Conservation (phyloP, 352 stramenopile genomes). For the Aphanomyces invadans region DNA sequence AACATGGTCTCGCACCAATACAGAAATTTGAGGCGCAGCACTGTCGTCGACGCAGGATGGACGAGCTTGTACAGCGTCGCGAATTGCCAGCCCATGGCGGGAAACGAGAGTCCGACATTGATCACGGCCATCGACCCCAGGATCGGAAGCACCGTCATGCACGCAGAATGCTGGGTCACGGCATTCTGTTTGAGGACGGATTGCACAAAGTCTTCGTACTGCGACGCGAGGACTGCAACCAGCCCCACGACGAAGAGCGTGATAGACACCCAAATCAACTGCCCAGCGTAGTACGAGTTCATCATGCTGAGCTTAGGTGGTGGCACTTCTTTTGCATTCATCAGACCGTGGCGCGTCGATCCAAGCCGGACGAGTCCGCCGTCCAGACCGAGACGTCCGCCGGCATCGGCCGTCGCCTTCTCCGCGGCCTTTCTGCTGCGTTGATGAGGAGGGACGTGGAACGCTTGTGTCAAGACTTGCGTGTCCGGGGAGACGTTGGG, state of each 20-base stretch:
- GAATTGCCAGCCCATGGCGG: slow-evolving; percentile 12
- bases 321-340: not conserved
- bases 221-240: not conserved
- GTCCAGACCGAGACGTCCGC: not conserved
- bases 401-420: not conserved
- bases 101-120: slow-evolving; percentile 11
- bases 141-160: slow-evolving; percentile 13
- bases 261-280: slow-evolving; percentile 2
- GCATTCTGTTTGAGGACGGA: not conserved
- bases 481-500: not conserved
- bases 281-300: slow-evolving; percentile 21
- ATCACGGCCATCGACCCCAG: slow-evolving; percentile 9
- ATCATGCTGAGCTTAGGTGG: slow-evolving; percentile 10
- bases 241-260: not conserved
- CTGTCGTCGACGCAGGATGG: slow-evolving; percentile 1
- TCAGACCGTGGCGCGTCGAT: not conserved
- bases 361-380: not conserved
- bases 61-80: slow-evolving; percentile 1
- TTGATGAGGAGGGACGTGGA: not conserved
- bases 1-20: slow-evolving; percentile 18
- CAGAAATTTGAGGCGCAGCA: not conserved
- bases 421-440: not conserved
- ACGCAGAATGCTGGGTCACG: not conserved
- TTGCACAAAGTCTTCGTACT: not conserved
- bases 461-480: not conserved